A percentile compares a stretch with the other conserved stretches of the same genome.
Conservation (phyloP, 148 eudicot genomes). For the Polygonum aviculare region DNA sequence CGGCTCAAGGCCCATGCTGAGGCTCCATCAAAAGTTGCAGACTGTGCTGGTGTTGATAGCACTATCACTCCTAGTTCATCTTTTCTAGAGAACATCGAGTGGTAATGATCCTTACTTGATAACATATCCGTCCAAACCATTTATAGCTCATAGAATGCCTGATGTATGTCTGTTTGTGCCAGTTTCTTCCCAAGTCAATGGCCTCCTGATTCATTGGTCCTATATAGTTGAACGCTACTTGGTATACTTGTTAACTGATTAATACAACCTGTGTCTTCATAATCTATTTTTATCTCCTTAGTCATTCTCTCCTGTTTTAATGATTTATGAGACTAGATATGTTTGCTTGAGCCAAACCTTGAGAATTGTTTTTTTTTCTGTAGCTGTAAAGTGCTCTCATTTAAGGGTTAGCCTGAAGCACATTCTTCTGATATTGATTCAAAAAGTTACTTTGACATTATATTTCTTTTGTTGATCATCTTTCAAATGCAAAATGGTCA, state of each 20-base stretch:
- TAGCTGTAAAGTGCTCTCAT: not conserved
- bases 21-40: slow-evolving; percentile 23
- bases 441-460: not conserved
- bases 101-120: slow-evolving; percentile 25
- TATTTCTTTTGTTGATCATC: not conserved
- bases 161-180: not conserved
- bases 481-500: not conserved
- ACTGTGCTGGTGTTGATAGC: slow-evolving; percentile 17
- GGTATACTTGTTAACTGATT: not conserved
- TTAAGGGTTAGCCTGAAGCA: not conserved
- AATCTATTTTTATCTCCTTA: not conserved
- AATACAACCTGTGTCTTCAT: not conserved
- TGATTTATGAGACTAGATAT: not conserved
- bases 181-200: not conserved
- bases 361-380: not conserved
- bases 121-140: not conserved
- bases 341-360: not conserved
- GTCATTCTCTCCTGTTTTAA: too few species aligned
- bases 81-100: slow-evolving; percentile 23
- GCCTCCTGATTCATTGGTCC: not conserved
- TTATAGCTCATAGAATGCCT: not conserved
- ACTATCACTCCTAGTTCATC: slow-evolving; percentile 19
- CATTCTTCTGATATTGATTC: not conserved
- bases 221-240: not conserved
- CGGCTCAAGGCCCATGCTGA: slow-evolving; percentile 23